These are phyloP conservation scores for Geranium brycei DNA, from an alignment of 345 rosid genomes.

Conservation along the genomic window DNA sequence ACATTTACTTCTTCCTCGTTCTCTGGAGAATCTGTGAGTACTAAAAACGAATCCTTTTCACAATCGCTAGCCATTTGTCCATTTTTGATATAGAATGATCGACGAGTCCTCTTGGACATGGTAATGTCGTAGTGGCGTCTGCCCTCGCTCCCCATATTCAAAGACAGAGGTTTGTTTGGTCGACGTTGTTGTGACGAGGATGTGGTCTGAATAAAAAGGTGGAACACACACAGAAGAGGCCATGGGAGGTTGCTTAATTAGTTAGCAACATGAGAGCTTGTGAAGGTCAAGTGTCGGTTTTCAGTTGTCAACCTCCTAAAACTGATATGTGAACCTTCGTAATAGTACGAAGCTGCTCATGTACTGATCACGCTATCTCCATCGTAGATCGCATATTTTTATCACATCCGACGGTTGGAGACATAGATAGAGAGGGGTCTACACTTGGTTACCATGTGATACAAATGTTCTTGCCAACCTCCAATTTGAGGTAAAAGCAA, in stretches of 20 bases:
- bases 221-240: neutral
- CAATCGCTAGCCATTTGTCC: neutral
- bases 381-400: too few relatives aligned
- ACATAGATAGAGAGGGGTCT: too few relatives aligned
- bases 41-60: neutral
- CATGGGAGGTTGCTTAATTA: neutral
- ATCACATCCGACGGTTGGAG: too few relatives aligned
- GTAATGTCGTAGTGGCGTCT: slow-evolving; percentile 16
- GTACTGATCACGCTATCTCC: too few relatives aligned
- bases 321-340: neutral
- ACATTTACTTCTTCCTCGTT: neutral
- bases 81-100: slow-evolving; percentile 1
- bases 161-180: neutral
- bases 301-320: neutral
- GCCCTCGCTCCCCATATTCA: neutral
- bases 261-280: neutral
- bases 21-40: neutral
- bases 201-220: neutral
- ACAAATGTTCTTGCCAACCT: too few relatives aligned
- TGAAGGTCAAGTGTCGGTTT: neutral
- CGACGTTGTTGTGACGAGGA: too few relatives aligned
- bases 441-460: too few relatives aligned
- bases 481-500: too few relatives aligned
- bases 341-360: too few relatives aligned
- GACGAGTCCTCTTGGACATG: slow-evolving; percentile 21